These are phyloP conservation scores for Ceratobasidium sp. DNA, from an alignment of 1,284 basidiomycete genomes.

Conservation along the genomic window DNA sequence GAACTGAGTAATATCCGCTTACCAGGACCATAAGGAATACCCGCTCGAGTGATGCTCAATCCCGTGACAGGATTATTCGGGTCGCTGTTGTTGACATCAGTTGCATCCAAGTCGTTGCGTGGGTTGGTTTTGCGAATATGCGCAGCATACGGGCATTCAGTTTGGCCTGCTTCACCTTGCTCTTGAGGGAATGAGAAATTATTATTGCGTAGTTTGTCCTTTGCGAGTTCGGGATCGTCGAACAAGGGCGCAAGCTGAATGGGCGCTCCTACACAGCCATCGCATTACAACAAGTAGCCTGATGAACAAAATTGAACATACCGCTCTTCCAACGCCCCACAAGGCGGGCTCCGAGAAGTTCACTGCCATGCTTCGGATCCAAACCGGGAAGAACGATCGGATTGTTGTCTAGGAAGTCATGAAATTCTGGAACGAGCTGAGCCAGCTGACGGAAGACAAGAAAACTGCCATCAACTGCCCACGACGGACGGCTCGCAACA, in stretches of 20 bases:
- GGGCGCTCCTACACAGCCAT: constrained; percentile 62
- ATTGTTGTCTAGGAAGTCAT: constrained; percentile 44
- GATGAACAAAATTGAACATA: constrained; percentile 22
- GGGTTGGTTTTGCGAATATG: constrained; percentile 71
- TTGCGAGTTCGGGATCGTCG: constrained; percentile 61
- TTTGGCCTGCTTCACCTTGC: constrained; percentile 54
- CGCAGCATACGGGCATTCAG: constrained; percentile 69
- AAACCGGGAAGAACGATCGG: constrained; percentile 49
- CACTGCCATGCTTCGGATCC: constrained; percentile 62
- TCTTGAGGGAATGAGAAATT: constrained; percentile 62
- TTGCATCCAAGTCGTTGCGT: constrained; percentile 66
- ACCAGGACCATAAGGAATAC: constrained; percentile 64
- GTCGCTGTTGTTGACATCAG: not conserved
- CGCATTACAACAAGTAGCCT: not conserved
- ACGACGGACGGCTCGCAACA: constrained; percentile 59
- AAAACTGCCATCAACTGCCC: constrained; percentile 70
- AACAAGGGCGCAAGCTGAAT: constrained; percentile 62
- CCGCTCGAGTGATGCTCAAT: constrained; percentile 62
- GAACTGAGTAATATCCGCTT: constrained; percentile 43
- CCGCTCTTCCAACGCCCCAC: constrained; percentile 69
- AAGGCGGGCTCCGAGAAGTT: constrained; percentile 68
- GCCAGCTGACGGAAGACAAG: constrained; percentile 68
- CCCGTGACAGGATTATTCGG: constrained; percentile 2
- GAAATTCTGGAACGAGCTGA: constrained; percentile 48
- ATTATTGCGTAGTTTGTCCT: constrained; percentile 62